A percentile compares a stretch with the other conserved stretches of the same genome.
Evolutionary conservation across 495 filamentous ascomycete genomes (phyloP).

Genomic region (Trichoderma reesei): DNA sequence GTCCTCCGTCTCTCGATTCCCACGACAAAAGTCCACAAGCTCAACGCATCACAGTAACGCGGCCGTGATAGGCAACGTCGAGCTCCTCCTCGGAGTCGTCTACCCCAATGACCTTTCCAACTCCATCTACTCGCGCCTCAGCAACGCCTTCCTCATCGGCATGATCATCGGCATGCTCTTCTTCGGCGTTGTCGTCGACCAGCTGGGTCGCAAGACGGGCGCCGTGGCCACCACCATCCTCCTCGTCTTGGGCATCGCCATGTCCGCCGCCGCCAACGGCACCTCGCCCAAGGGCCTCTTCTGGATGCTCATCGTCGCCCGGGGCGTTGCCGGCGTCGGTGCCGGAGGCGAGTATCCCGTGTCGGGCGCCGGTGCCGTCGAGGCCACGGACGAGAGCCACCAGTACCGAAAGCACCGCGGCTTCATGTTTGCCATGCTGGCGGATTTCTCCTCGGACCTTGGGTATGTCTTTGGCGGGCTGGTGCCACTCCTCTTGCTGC

Average conservation of each 20-base stretch:
- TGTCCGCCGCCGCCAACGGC: constrained; percentile 41
- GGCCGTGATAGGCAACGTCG: neutral
- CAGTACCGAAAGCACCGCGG: constrained; percentile 28
- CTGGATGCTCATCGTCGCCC: constrained; percentile 41
- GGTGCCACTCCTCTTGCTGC: neutral
- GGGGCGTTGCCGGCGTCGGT: constrained; percentile 45
- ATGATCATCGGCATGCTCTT: constrained; percentile 43
- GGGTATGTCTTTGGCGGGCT: constrained; percentile 32
- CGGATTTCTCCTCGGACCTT: constrained; percentile 42
- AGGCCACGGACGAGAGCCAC: constrained; percentile 37
- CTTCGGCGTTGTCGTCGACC: constrained; percentile 43
- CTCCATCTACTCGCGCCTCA: constrained; percentile 20
- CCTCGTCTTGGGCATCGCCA: constrained; percentile 42
- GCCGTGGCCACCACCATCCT: constrained; percentile 42
- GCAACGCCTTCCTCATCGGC: constrained; percentile 45
- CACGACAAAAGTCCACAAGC: neutral
- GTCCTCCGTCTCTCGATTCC: constrained; percentile 13
- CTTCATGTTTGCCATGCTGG: constrained; percentile 44
- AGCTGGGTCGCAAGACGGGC: constrained; percentile 42
- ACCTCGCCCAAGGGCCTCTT: constrained; percentile 29
- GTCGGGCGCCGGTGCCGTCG: constrained; percentile 33
- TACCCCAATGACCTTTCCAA: constrained; percentile 10
- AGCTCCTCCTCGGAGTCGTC: neutral
- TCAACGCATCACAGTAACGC: neutral
- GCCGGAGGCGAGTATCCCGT: constrained; percentile 35